Percentiles rank a stretch among this genome's conserved stretches.
phyloP scores from a whole-genome alignment of 495 filamentous ascomycete species.

The Coniosporium apollinis region DNA sequence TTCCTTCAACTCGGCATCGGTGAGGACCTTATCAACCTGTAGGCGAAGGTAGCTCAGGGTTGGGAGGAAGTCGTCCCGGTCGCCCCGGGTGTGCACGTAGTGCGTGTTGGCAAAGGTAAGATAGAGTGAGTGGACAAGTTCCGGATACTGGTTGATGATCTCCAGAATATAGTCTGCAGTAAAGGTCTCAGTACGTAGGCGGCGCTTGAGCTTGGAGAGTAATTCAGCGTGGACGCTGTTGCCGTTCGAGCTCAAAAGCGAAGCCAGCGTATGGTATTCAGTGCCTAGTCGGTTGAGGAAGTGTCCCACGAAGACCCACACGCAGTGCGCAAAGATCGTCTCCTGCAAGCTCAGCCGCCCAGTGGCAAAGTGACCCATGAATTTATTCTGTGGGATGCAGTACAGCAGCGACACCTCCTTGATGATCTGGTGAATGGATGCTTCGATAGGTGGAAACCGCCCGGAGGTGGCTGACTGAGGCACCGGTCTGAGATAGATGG shows the following conservation, averaged over 20 bases:
- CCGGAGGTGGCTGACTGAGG: constrained; percentile 31
- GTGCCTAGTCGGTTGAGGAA: constrained; percentile 87
- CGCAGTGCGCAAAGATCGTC: constrained; percentile 90
- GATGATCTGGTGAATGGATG: constrained; percentile 96
- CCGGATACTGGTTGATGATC: constrained; percentile 85
- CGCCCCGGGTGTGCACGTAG: constrained; percentile 63
- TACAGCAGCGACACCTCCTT: constrained; percentile 95
- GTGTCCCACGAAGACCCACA: constrained; percentile 93
- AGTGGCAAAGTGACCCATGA: constrained; percentile 75
- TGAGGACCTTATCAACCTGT: constrained; percentile 59
- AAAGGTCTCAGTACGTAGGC: constrained; percentile 89
- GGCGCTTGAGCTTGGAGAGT: constrained; percentile 87
- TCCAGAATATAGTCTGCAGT: constrained; percentile 94
- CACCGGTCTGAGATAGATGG: constrained; percentile 70
- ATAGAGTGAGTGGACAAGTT: constrained; percentile 76
- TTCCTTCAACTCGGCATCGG: constrained; percentile 58
- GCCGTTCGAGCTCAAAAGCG: constrained; percentile 63
- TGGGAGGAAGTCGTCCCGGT: constrained; percentile 64
- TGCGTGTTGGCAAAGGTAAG: constrained; percentile 83
- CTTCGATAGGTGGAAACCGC: constrained; percentile 64
- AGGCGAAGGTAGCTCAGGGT: constrained; percentile 63
- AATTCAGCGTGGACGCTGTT: constrained; percentile 78
- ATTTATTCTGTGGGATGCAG: constrained; percentile 93
- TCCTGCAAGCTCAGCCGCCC: constrained; percentile 87
- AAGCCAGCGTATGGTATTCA: constrained; percentile 74